phyloP scores from a whole-genome alignment of 257 asterid genomes.

The Henckelia pumila region DNA sequence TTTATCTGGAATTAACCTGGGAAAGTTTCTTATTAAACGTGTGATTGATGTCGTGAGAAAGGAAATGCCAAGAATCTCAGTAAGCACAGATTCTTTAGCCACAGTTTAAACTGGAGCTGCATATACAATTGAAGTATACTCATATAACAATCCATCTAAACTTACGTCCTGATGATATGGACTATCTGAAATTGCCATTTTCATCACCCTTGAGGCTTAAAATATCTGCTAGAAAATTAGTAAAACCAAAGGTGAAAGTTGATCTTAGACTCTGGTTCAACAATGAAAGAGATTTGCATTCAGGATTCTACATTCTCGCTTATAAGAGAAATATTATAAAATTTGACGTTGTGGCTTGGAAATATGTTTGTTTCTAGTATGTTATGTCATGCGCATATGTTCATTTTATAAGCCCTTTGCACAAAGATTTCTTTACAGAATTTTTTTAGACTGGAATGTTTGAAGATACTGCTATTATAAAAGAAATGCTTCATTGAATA shows the following conservation, averaged over 20 bases:
- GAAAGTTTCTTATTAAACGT: slow-evolving; percentile 91
- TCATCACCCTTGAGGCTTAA: not conserved
- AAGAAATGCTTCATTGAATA: not conserved
- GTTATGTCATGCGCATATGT: slow-evolving; percentile 8
- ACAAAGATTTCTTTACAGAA: not conserved
- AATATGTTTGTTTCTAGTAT: slow-evolving; percentile 2
- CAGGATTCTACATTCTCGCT: not conserved
- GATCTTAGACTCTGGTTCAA: slow-evolving; percentile 9
- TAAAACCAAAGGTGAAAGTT: slow-evolving; percentile 2
- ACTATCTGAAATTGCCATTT: not conserved
- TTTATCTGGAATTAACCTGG: slow-evolving; percentile 88
- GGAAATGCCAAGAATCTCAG: slow-evolving; percentile 79
- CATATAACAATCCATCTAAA: slow-evolving; percentile 19
- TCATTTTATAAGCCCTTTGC: not conserved
- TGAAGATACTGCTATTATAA: not conserved
- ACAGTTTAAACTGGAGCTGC: not conserved
- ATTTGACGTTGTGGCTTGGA: not conserved
- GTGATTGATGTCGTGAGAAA: slow-evolving; percentile 89
- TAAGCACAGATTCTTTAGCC: slow-evolving; percentile 37
- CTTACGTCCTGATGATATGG: slow-evolving; percentile 2
- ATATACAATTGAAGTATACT: not conserved
- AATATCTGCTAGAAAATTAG: slow-evolving; percentile 15
- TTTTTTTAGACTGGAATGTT: not conserved
- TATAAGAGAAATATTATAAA: slow-evolving; percentile 3
- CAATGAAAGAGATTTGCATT: not conserved